phyloP scores from a whole-genome alignment of 805 yeast species.

The Komagataella phaffii region DNA sequence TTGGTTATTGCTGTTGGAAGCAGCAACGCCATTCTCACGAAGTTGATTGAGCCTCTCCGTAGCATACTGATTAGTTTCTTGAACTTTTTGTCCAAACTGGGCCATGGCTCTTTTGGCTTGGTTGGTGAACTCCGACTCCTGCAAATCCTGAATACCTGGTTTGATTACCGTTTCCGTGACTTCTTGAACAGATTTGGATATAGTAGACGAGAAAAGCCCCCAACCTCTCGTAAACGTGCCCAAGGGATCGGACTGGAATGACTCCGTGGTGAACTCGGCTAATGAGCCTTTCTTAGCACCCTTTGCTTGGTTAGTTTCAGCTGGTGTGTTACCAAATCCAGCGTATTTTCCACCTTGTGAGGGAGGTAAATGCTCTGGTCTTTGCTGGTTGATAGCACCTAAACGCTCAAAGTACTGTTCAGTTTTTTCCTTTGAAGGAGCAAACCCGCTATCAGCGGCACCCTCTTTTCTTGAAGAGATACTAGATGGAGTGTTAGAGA shows the following conservation, averaged over 20 bases:
- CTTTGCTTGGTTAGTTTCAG: conserved; percentile 13
- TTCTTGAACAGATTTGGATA: conserved; percentile 70
- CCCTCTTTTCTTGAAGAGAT: conserved; percentile 6
- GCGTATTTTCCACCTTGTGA: conserved; percentile 87
- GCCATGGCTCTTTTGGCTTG: conserved; percentile 91
- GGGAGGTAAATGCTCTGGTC: conserved; percentile 77
- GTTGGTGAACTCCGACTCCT: conserved; percentile 62
- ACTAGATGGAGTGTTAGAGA: conserved; percentile 1
- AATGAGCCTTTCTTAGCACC: conserved; percentile 19
- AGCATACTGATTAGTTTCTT: conserved; percentile 57
- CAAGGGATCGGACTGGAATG: conserved; percentile 70
- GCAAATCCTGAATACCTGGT: conserved; percentile 77
- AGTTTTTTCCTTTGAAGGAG: conserved; percentile 34
- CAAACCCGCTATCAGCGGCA: not conserved
- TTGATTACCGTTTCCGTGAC: conserved; percentile 82
- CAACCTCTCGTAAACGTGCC: conserved; percentile 91
- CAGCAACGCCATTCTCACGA: not conserved
- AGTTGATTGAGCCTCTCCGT: not conserved
- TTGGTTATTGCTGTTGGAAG: not conserved
- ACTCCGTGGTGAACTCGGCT: conserved; percentile 48
- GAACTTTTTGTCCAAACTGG: conserved; percentile 91
- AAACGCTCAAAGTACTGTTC: conserved; percentile 74
- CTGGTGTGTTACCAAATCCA: conserved; percentile 83
- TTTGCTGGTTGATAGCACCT: conserved; percentile 55
- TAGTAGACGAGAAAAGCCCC: conserved; percentile 83